These are phyloP conservation scores for Colletotrichum endophyticum DNA, from an alignment of 2,329 filamentous ascomycete species.

Conservation along the genomic window DNA sequence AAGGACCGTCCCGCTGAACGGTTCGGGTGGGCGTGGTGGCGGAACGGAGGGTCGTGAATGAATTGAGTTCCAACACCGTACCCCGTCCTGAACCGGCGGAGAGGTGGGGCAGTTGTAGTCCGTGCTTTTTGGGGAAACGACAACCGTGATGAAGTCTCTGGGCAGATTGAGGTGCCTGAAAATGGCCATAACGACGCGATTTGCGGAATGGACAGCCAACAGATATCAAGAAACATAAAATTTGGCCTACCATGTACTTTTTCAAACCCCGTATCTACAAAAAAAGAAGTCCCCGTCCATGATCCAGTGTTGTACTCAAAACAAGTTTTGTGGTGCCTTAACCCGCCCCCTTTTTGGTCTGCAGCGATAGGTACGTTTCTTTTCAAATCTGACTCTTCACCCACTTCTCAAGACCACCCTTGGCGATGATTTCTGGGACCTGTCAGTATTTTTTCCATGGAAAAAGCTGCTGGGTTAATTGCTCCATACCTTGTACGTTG, in stretches of 20 bases:
- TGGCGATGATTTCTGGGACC: conserved; percentile 72
- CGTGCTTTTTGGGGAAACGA: neutral
- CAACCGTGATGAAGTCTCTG: too few species aligned
- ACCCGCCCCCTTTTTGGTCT: neutral
- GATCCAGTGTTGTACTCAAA: neutral
- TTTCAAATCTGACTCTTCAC: conserved; percentile 71
- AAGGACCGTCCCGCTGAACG: neutral
- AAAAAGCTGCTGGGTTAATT: neutral
- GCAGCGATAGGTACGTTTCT: neutral
- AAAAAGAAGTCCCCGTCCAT: neutral
- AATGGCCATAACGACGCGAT: neutral
- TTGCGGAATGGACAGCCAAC: accelerated
- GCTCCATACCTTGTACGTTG: conserved; percentile 68
- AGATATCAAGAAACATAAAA: neutral
- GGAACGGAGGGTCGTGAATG: neutral
- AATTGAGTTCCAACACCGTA: neutral
- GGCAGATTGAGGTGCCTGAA: too few species aligned
- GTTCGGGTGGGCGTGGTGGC: neutral
- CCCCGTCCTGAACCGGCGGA: neutral
- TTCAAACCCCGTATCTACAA: neutral
- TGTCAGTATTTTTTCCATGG: accelerated
- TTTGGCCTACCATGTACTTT: neutral
- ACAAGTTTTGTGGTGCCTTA: neutral
- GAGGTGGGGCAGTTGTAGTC: neutral
- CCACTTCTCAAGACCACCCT: conserved; percentile 82